These are phyloP conservation scores for Lolium perenne DNA, from an alignment of 176 grass and related monocot species.

Conservation along the genomic window DNA sequence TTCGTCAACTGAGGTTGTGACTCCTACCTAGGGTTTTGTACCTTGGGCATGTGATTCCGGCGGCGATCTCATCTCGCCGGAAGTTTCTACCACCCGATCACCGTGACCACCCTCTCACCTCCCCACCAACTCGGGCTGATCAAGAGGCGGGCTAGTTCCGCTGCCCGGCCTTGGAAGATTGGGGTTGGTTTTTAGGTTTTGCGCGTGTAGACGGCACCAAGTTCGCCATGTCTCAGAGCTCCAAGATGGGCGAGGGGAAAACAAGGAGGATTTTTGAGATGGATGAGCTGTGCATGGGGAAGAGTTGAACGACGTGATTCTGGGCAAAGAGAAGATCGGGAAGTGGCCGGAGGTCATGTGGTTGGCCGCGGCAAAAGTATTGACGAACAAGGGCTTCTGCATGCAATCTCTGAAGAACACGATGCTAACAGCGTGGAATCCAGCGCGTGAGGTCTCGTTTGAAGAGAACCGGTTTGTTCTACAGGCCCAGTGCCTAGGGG, in stretches of 20 bases:
- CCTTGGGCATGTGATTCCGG: background rate
- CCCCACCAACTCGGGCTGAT: background rate
- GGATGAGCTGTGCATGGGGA: background rate
- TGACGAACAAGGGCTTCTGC: background rate
- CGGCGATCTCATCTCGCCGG: background rate
- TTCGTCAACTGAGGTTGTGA: too few relatives aligned
- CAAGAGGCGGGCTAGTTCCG: background rate
- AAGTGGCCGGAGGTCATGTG: background rate
- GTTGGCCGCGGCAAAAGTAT: background rate
- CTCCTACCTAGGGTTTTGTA: too few relatives aligned
- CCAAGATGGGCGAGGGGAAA: background rate
- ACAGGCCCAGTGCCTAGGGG: background rate
- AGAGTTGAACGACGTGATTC: background rate
- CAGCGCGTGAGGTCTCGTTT: background rate
- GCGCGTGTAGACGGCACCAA: too few relatives aligned
- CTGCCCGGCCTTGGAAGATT: background rate
- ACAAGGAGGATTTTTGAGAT: background rate
- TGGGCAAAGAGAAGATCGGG: background rate
- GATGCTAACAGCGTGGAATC: background rate
- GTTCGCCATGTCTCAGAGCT: background rate
- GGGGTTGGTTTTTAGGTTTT: too few relatives aligned
- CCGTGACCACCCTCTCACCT: background rate
- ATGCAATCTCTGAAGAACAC: background rate
- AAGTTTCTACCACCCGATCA: background rate
- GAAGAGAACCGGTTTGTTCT: background rate